Conservation (phyloP, 768 basidiomycete genomes). For the Russula compacta region DNA sequence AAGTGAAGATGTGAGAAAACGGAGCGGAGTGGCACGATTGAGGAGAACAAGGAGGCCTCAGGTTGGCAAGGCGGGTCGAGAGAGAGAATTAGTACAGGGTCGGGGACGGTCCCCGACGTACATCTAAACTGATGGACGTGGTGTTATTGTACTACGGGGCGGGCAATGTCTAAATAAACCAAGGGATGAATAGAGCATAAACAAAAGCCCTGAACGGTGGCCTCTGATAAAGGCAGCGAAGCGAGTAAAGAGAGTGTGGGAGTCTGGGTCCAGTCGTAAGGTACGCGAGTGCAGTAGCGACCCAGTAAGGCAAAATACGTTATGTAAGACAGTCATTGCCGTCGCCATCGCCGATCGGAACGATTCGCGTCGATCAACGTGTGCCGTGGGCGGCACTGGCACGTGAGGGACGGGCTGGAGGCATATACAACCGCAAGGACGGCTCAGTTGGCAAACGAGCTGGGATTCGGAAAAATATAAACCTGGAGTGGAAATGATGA, state of each 20-base stretch:
- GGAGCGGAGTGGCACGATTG: background rate
- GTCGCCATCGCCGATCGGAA: conserved; percentile 8
- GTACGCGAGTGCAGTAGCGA: background rate
- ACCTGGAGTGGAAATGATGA: background rate
- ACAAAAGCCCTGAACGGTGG: background rate
- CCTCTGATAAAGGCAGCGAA: background rate
- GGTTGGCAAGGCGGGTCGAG: background rate
- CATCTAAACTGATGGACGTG: too few species aligned
- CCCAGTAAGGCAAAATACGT: background rate
- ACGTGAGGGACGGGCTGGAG: background rate
- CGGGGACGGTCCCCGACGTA: too few species aligned
- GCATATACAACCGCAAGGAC: background rate
- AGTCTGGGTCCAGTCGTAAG: background rate
- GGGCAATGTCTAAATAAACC: background rate
- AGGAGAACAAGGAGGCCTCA: background rate
- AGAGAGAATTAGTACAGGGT: too few species aligned
- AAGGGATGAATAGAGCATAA: background rate
- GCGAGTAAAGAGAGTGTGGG: background rate
- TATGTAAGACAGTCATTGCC: background rate
- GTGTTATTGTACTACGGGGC: background rate
- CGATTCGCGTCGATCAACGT: conserved; percentile 11
- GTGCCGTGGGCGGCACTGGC: background rate
- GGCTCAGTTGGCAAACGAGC: background rate
- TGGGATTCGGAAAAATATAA: background rate
- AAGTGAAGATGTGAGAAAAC: background rate